A percentile compares a stretch with the other conserved stretches of the same genome.
Evolutionary conservation across 176 grass and related monocot species (phyloP).

Genomic region (Phoenix dactylifera): DNA sequence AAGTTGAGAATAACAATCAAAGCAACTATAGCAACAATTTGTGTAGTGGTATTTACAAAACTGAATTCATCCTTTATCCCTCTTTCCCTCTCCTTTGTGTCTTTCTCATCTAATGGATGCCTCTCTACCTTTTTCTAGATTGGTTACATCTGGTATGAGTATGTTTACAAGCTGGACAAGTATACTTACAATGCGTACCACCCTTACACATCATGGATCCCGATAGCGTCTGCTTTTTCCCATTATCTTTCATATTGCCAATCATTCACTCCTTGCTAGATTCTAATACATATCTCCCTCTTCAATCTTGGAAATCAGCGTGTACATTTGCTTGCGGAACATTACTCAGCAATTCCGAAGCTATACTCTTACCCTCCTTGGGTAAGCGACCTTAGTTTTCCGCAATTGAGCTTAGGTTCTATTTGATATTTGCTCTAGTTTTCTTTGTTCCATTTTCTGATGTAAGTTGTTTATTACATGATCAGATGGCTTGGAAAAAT

Average conservation of each 20-base stretch:
- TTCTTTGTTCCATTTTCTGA: neutral
- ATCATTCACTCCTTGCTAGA: too few species aligned
- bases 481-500: slow-evolving; percentile 28
- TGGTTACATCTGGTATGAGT: slow-evolving; percentile 18
- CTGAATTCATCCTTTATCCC: too few species aligned
- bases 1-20: slow-evolving; percentile 75
- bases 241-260: too few species aligned
- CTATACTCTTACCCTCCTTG: slow-evolving; percentile 19
- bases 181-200: slow-evolving; percentile 25
- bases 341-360: slow-evolving; percentile 16
- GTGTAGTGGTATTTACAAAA: slow-evolving; percentile 45
- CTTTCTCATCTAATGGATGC: neutral
- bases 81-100: too few species aligned
- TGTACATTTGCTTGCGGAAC: slow-evolving; percentile 18
- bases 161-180: slow-evolving; percentile 27
- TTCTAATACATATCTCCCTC: neutral
- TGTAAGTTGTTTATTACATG: neutral
- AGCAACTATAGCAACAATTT: slow-evolving; percentile 49
- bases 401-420: neutral
- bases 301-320: neutral
- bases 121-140: neutral
- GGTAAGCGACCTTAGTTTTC: neutral
- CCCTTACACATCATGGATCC: slow-evolving; percentile 27
- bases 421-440: too few species aligned
- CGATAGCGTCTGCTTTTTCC: slow-evolving; percentile 12